These are phyloP conservation scores for Stachybotrys chlorohalonatus DNA, from an alignment of 2,329 filamentous ascomycete species.

Conservation along the genomic window DNA sequence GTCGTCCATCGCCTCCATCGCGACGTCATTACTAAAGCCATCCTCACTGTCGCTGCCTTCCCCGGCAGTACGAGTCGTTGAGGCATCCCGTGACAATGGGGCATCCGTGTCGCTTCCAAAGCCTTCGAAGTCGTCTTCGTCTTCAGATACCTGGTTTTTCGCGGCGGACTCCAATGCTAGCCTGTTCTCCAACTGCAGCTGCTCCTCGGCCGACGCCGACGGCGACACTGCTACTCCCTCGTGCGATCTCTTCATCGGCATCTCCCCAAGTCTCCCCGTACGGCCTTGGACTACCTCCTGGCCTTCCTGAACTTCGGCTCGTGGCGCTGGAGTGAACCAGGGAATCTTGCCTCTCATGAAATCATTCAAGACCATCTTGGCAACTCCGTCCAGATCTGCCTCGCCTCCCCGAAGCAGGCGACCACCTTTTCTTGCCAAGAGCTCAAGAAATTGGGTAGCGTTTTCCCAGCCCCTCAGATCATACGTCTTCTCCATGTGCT, in stretches of 20 bases:
- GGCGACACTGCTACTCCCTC: conserved; percentile 40
- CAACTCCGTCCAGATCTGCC: conserved; percentile 86
- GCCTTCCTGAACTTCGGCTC: conserved; percentile 39
- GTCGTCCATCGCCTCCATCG: conserved; percentile 15
- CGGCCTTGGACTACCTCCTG: conserved; percentile 53
- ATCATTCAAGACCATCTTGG: conserved; percentile 94
- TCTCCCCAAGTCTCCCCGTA: conserved; percentile 74
- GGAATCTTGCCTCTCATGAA: conserved; percentile 93
- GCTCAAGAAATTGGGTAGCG: conserved; percentile 74
- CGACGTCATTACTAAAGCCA: conserved; percentile 30
- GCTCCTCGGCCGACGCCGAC: conserved; percentile 21
- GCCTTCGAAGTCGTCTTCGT: conserved; percentile 28
- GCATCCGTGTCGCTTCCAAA: conserved; percentile 26
- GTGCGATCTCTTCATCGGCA: conserved; percentile 69
- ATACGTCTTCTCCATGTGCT: conserved; percentile 89
- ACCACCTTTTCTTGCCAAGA: conserved; percentile 79
- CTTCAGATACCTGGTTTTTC: conserved; percentile 24
- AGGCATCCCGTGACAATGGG: conserved; percentile 18
- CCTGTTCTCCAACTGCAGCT: conserved; percentile 15
- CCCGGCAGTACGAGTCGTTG: conserved; percentile 17
- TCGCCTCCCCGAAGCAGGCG: conserved; percentile 87
- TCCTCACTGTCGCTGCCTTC: conserved; percentile 30
- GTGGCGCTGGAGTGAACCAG: conserved; percentile 84
- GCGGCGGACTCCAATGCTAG: conserved; percentile 17
- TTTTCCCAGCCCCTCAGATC: conserved; percentile 72